Percentiles rank a stretch among this genome's conserved stretches.
Evolutionary conservation across 192 early-diverging fungal species (phyloP).

Genomic region (Coemansia sp.): DNA sequence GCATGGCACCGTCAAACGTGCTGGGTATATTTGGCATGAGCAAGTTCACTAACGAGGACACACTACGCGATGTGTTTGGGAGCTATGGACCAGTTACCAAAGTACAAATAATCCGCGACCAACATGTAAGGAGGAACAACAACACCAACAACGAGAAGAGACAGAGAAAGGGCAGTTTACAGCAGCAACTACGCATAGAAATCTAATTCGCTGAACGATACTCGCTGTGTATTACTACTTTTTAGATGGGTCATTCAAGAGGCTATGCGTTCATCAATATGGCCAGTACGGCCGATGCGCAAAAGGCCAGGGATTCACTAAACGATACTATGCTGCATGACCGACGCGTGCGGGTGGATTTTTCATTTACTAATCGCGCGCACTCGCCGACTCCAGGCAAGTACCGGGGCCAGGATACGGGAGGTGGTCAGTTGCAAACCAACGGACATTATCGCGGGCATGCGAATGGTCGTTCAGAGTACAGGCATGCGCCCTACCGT

Average conservation of each 20-base stretch:
- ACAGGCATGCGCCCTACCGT: slow-evolving; percentile 11
- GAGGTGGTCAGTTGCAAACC: no score
- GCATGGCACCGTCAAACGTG: slow-evolving; percentile 25
- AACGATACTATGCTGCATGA: slow-evolving; percentile 35
- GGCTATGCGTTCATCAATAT: slow-evolving; percentile 52
- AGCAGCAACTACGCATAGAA: slow-evolving; percentile 13
- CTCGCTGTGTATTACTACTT: neutral
- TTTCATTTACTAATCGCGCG: slow-evolving; percentile 38
- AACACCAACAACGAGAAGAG: slow-evolving; percentile 19
- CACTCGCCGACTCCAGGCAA: slow-evolving; percentile 35
- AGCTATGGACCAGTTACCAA: slow-evolving; percentile 37
- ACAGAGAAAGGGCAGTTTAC: no score
- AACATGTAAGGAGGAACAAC: slow-evolving; percentile 37
- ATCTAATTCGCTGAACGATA: neutral
- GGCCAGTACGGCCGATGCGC: slow-evolving; percentile 31
- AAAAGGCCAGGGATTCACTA: slow-evolving; percentile 27
- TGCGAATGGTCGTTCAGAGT: neutral
- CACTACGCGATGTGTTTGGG: slow-evolving; percentile 40
- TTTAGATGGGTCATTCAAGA: slow-evolving; percentile 50
- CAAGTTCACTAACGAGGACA: slow-evolving; percentile 50
- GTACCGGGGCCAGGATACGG: slow-evolving; percentile 39
- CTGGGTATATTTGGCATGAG: slow-evolving; percentile 57
- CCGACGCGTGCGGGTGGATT: slow-evolving; percentile 48
- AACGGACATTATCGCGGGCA: neutral
- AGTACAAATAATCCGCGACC: slow-evolving; percentile 49